Conservation (phyloP, 1,284 basidiomycete species). For the Cerrena zonata region DNA sequence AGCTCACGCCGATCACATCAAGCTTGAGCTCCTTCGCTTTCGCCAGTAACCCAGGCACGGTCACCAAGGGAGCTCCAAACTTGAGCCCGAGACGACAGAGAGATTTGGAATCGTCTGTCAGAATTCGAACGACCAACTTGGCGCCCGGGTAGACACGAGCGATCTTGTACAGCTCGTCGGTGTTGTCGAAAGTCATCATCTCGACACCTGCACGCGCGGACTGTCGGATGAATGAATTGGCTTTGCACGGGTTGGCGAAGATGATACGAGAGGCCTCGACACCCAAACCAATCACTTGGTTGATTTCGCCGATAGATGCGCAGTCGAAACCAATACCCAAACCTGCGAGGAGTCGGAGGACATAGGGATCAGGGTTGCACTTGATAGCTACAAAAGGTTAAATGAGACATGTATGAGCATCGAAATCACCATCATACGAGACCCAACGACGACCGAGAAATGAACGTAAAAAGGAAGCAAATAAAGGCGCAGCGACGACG, state of each 20-base stretch:
- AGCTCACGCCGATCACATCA: constrained; percentile 90
- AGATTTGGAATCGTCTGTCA: constrained; percentile 95
- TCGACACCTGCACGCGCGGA: constrained; percentile 77
- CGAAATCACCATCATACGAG: too few relatives aligned
- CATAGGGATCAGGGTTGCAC: constrained; percentile 95
- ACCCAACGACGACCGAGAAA: too few relatives aligned
- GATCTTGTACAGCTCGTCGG: constrained; percentile 95
- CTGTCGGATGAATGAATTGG: constrained; percentile 85
- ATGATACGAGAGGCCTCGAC: constrained; percentile 80
- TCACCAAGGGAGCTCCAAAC: constrained; percentile 87
- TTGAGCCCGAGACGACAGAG: constrained; percentile 92
- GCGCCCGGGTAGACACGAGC: constrained; percentile 77
- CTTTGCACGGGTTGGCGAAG: constrained; percentile 99
- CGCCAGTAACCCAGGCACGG: constrained; percentile 75
- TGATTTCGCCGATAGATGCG: constrained; percentile 94
- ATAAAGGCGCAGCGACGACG: constrained; percentile 11
- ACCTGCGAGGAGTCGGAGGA: constrained; percentile 84
- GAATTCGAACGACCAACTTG: constrained; percentile 87
- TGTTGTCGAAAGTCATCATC: constrained; percentile 97
- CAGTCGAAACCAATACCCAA: constrained; percentile 95
- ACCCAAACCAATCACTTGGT: constrained; percentile 71
- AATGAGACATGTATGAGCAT: constrained; percentile 10
- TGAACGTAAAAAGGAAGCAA: not conserved
- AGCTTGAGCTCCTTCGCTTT: constrained; percentile 79
- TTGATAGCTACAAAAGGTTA: constrained; percentile 65